Evolutionary conservation across 163 green algal species (phyloP).

Genomic region (Chlamydomonas reinhardtii): DNA sequence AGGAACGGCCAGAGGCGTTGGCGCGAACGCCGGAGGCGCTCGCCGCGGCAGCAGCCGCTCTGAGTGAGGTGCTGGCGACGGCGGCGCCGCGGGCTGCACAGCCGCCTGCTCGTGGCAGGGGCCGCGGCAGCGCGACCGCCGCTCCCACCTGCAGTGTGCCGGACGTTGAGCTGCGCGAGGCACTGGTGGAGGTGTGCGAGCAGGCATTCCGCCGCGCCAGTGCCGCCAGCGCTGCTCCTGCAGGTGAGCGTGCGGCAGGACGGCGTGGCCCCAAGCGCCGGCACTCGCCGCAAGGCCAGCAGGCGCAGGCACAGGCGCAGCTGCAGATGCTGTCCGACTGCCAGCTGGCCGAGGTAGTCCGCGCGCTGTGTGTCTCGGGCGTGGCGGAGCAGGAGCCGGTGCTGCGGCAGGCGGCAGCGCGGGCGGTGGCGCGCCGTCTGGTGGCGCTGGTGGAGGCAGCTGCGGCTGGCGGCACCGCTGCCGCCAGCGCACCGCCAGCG

Average conservation of each 20-base stretch:
- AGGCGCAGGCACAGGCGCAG: neutral
- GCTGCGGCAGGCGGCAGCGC: neutral
- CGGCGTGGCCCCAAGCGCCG: neutral
- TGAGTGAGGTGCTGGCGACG: slow-evolving; percentile 1
- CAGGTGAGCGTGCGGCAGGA: too few species aligned
- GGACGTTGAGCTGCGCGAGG: neutral
- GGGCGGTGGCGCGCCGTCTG: neutral
- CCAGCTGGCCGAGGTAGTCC: too few species aligned
- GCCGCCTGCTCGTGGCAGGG: too few species aligned
- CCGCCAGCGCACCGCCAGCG: neutral
- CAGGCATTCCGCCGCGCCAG: too few species aligned
- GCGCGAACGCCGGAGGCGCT: neutral
- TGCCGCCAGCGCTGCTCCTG: neutral
- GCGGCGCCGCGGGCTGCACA: too few species aligned
- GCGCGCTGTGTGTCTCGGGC: too few species aligned
- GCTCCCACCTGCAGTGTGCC: neutral
- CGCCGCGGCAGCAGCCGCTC: neutral
- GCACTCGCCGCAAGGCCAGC: neutral
- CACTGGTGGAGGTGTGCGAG: too few species aligned
- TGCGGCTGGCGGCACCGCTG: neutral
- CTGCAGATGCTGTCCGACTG: too few species aligned
- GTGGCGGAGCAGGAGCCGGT: neutral
- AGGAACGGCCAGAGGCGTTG: neutral
- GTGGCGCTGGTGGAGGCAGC: neutral
- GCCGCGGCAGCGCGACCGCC: neutral